Evolutionary conservation across 768 basidiomycete genomes (phyloP).

Genomic region (Trametes punicea): DNA sequence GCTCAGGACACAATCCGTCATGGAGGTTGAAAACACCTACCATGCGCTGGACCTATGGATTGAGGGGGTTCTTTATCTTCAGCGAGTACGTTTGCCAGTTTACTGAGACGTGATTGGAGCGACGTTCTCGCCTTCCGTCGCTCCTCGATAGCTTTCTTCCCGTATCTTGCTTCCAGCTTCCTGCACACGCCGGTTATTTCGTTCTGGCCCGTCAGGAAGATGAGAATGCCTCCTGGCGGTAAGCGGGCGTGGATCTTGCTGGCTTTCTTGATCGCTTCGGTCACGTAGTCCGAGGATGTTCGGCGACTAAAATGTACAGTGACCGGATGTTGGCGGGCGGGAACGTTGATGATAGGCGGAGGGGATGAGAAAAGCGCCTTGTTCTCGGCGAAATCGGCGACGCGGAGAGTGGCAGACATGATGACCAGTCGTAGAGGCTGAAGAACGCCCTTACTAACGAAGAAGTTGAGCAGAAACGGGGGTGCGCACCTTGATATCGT

Average conservation of each 20-base stretch:
- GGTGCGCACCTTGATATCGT: conserved; percentile 58
- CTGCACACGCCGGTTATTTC: conserved; percentile 87
- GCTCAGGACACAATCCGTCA: background rate
- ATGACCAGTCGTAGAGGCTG: conserved; percentile 90
- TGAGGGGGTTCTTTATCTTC: background rate
- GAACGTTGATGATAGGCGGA: conserved; percentile 89
- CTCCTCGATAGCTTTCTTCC: conserved; percentile 56
- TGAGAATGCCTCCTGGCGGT: conserved; percentile 89
- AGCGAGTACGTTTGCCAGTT: conserved; percentile 5
- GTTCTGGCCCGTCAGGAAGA: conserved; percentile 94
- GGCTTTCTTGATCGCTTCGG: conserved; percentile 87
- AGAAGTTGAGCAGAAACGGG: background rate
- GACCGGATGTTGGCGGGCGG: conserved; percentile 92
- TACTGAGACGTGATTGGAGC: conserved; percentile 11
- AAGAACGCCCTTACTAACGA: background rate
- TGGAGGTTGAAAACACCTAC: conserved; percentile 29
- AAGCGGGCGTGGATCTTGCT: conserved; percentile 89
- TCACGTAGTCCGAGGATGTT: conserved; percentile 84
- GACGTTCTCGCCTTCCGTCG: conserved; percentile 38
- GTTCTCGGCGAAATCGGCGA: conserved; percentile 90
- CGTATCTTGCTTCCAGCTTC: conserved; percentile 76
- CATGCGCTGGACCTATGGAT: conserved; percentile 45
- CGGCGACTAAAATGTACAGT: conserved; percentile 90
- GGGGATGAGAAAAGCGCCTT: conserved; percentile 71
- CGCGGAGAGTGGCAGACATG: conserved; percentile 97